These are phyloP conservation scores for Entomophthora muscae DNA, from an alignment of 371 early-diverging fungal species.

Conservation along the genomic window DNA sequence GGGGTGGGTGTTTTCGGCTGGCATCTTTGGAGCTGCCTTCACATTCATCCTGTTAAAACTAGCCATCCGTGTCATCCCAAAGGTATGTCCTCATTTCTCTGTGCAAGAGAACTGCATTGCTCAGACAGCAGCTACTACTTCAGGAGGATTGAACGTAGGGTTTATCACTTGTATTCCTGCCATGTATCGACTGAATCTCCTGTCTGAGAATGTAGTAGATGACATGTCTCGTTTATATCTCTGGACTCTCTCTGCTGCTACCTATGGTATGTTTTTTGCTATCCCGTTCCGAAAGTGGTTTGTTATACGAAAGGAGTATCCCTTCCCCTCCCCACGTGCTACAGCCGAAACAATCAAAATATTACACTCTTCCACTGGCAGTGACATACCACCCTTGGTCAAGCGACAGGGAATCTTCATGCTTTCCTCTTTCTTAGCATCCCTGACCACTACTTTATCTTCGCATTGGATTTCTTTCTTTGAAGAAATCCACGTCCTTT, in stretches of 20 bases:
- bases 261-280: slow-evolving; percentile 57
- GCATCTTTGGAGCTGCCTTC: neutral
- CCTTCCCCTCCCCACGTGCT: slow-evolving; percentile 51
- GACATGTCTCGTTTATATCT: slow-evolving; percentile 30
- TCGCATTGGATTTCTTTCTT: slow-evolving; percentile 32
- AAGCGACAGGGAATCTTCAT: slow-evolving; percentile 20
- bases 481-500: slow-evolving; percentile 35
- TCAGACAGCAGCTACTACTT: slow-evolving; percentile 47
- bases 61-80: no score
- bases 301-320: slow-evolving; percentile 41
- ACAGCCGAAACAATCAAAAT: slow-evolving; percentile 44
- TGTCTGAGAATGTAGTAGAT: slow-evolving; percentile 22
- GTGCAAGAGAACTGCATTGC: slow-evolving; percentile 44
- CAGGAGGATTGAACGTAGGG: slow-evolving; percentile 48
- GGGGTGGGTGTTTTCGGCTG: slow-evolving; percentile 3
- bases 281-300: slow-evolving; percentile 50
- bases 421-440: no score
- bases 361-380: slow-evolving; percentile 34
- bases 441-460: slow-evolving; percentile 29
- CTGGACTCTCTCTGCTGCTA: slow-evolving; percentile 38
- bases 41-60: neutral
- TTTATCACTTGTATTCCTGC: slow-evolving; percentile 52
- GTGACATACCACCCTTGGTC: slow-evolving; percentile 19
- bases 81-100: no score
- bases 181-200: slow-evolving; percentile 36